Conservation (phyloP, 2,329 filamentous ascomycete species). For the Eurotiales sp. region DNA sequence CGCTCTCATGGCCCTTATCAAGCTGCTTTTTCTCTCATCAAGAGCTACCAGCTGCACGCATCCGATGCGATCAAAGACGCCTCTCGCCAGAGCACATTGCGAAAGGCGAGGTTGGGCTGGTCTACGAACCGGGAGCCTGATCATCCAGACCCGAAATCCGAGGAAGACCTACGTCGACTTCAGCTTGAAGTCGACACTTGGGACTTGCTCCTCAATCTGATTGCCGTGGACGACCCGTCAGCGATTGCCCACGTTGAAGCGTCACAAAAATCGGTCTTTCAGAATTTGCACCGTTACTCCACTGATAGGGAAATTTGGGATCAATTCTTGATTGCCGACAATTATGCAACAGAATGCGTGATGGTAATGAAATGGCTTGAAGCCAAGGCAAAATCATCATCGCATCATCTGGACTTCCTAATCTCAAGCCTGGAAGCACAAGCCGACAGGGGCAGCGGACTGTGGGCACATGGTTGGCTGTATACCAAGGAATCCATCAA, state of each 20-base stretch:
- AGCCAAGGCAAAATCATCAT: conserved; percentile 63
- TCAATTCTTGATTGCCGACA: conserved; percentile 70
- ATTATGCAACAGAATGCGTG: conserved; percentile 71
- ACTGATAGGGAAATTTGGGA: conserved; percentile 63
- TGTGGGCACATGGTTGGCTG: conserved; percentile 85
- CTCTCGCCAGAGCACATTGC: conserved; percentile 35
- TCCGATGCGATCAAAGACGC: conserved; percentile 48
- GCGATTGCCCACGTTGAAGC: conserved; percentile 36
- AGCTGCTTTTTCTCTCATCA: conserved; percentile 65
- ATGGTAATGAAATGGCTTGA: conserved; percentile 84
- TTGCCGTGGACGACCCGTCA: conserved; percentile 64
- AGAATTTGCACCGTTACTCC: conserved; percentile 53
- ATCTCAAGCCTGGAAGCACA: conserved; percentile 71
- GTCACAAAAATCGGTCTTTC: conserved; percentile 38
- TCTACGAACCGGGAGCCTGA: conserved; percentile 20
- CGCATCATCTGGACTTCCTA: conserved; percentile 69
- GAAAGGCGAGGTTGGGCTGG: conserved; percentile 34
- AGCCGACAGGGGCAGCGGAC: conserved; percentile 69
- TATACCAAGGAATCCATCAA: conserved; percentile 90
- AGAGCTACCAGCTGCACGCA: conserved; percentile 59
- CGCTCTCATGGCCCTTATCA: conserved; percentile 49
- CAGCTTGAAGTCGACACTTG: conserved; percentile 86
- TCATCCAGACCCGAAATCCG: conserved; percentile 21
- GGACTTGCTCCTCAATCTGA: conserved; percentile 73
- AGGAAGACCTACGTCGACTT: conserved; percentile 53